Base-by-base conservation (phyloP, 495 filamentous ascomycete genomes). In the Tuber borchii region DNA sequence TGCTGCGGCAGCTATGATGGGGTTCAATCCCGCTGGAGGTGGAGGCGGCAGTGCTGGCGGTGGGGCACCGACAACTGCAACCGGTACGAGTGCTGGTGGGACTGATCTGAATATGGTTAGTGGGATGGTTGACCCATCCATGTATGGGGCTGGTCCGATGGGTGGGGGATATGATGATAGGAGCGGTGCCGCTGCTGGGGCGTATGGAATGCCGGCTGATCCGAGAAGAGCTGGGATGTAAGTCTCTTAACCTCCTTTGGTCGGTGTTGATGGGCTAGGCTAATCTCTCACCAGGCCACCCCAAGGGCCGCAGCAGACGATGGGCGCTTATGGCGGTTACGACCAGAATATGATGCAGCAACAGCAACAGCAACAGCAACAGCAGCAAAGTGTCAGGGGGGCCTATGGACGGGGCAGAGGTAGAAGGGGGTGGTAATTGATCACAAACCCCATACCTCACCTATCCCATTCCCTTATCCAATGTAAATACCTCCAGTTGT, bases 131-230 rank as follows among this genome's bases (percentile, higher is more conserved):
- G 87, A 90, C 26, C 87, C 88, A 45, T 93, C 94, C n/a, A 88
- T 95, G 83, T 93, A 97, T 84, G 91, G 91, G 16, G 82, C 93
- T 96, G 90, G 91, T 93, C 78, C 89, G 88, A 42, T 82, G 81
- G 56, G 78, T 82, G 69, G 86, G 85, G 86, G 81, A 78, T 40
- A 85, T 83, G 76, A 89, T 88, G 88, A 89, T 84, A 80, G 83
- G 84, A 0, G 84, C 82, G 42, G 87, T 87, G 86, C 85, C 85
- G 75, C 56, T 81, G 83, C 72, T 45, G 81, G 16, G 83, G 81
- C 44, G 3, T 85, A 85, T 43, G 82, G 76, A 34, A 84, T 81
- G 26, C 81, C 83, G 6, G 82, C 73, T 65, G 80, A 72, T 69
- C 77, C 46, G 85, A 83, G 44, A 87, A 89, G 83, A 86, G 85